Base-by-base conservation (phyloP, 352 stramenopile species). In the Globisporangium camurandrum region DNA sequence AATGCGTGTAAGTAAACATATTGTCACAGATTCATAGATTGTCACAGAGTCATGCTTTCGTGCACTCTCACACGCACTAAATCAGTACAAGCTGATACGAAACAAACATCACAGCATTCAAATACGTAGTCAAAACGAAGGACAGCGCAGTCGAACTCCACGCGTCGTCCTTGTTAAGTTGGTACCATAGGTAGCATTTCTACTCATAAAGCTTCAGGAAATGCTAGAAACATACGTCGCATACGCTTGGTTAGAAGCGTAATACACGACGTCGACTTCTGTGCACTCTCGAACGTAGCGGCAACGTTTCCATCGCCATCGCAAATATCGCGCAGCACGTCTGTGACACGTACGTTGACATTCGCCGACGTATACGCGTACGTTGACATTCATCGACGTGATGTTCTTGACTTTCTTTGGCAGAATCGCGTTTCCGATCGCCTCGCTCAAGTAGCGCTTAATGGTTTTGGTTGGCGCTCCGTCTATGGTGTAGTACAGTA, bases 341-440 rank as follows among this genome's bases (percentile, higher is more conserved):
- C 14, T 4, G 12, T 38, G 14, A 50, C 44, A 9, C 44, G 44
- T 41, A 3, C 12, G 31, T 50, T 50, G 16, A 23, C 27, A 16
- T 40, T 19, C 3, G 26, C 27, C 16, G 19, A 14, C 7, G 19
- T 39, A 14, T 38, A 12, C 19, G 4, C 44, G 27, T 30, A 50
- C 40, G 19, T 50, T 30, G 22, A 30, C 44, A 28, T n/a, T n/a
- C n/a, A n/a, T n/a, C n/a, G n/a, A n/a, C n/a, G 40, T 50, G 27
- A 50, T 14, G 28, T 50, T 50, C 31, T 50, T 30, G 7, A 50
- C 44, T 10, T 50, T 30, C 31, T 50, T 50, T 2, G 44, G 44
- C 9, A 50, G 23, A 19, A 39, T 39, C 31, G 23, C 24, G 4
- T 26, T 50, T n/a, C 44, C 44, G 2, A 30, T 27, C 31, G 44